Evolutionary conservation across 2,329 filamentous ascomycete genomes (phyloP), one percentile per base, ranked within the genome.

Genomic region (Neopestalotiopsis sp.): DNA sequence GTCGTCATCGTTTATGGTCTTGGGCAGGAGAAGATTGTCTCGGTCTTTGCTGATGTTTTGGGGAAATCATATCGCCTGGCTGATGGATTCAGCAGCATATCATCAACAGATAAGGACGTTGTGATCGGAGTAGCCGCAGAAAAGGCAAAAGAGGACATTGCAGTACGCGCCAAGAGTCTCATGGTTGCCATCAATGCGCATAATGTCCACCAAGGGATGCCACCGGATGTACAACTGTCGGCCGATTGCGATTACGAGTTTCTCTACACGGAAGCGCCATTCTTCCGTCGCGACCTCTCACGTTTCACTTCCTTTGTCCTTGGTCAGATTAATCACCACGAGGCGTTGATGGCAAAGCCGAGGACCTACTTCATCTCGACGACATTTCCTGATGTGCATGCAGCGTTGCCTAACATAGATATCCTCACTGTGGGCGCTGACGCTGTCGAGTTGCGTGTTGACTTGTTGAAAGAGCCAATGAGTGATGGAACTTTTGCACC

Each of bases 361-460:
- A 88, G 93, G 75, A 96, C 93, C 0, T 95, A 93, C 74, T 90
- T 96, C 76, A 94, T 97, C 72, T 96, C 94, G 4, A 96, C 93
- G 1, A 97, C 94, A 0, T 97, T 97, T 73, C 92, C 94, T 0
- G 93, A 97, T 77, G 92, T 97, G 9, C 91, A 91, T 70, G 91
- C 92, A 4, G 94, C 94, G 9, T 83, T 97, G 61, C 92, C 93
- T 1, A 96, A 97, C 76, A 86, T 97, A 69, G 93, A 96, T 78
- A 96, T 97, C 66, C 82, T 97, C 59, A 96, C 94, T 0, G 94
- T 97, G 3, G 94, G 94, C 49, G 91, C 93, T 17, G 94, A 97
- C 80, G 93, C 93, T 0, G 91, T 97, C 57, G 94, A 97, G 78
- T 88, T 97, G 66, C 89, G 94, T 28, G 94, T 96, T 10, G 94